Evolutionary conservation across 2,329 filamentous ascomycete species (phyloP), one percentile per base, ranked within the genome.

Genomic region (Arthrobotrys musiformis): DNA sequence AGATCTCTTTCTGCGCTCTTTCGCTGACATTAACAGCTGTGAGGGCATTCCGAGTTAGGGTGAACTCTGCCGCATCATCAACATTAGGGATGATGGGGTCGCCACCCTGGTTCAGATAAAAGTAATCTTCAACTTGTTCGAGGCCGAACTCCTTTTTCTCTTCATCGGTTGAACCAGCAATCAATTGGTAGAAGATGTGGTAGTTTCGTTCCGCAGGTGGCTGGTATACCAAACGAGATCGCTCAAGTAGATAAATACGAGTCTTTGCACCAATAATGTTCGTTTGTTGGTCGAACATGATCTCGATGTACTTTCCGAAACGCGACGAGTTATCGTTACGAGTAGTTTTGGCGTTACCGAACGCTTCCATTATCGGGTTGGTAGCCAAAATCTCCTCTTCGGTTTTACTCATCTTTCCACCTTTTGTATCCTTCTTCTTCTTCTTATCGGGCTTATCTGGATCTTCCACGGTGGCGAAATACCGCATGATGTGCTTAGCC

Each of bases 221-320:
- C 83, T 99, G 95, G 84, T 98, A 99, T 17, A 98, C 95, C 81
- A 99, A 87, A 85, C 95, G 91, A 78, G 95, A 98, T 77, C 95
- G 92, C 84, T 99, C 95, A 50, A 99, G 87, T 80, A 99, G 87
- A 82, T 99, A 99, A 69, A 94, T 97, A 81, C 95, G 89, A 82
- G 99, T 99, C 86, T 96, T 96, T 70, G 95, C 95, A 80, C 95
- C 95, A 82, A 98, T 97, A 81, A 99, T 99, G 83, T 96, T 95
- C 79, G 93, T 97, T 82, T 91, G 89, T 79, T 93, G 89, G 85
- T 98, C 94, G 84, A 99, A 99, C 93, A 98, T 94, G 83, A 99
- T 99, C 86, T 99, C 95, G 81, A 99, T 98, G 84, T 99, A 99
- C 87, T 99, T 99, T 84, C 95, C 95, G 85, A 99, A 99, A 82